Conservation (phyloP, 176 grass and related monocot species). For the Rhynchospora breviuscula region DNA sequence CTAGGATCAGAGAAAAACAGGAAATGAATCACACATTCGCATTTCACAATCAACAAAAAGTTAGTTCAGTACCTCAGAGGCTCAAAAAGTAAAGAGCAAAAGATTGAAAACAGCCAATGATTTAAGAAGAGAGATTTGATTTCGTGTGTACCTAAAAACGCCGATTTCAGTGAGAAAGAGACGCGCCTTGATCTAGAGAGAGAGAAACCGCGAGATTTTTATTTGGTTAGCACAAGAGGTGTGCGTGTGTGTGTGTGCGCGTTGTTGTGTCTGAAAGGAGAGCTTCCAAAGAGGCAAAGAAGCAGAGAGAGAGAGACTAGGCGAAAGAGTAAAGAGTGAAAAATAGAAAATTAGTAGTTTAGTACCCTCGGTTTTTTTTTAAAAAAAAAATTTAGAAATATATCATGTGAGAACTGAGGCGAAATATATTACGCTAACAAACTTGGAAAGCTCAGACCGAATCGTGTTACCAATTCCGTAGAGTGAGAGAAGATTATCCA, state of each 20-base stretch:
- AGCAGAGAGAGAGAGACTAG: conserved; percentile 27
- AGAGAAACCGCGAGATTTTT: conserved; percentile 15
- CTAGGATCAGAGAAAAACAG: conserved; percentile 17
- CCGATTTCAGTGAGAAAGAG: conserved; percentile 23
- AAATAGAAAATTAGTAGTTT: conserved; percentile 16
- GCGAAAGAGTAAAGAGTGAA: conserved; percentile 21
- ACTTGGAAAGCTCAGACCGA: not conserved
- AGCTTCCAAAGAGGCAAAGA: conserved; percentile 37
- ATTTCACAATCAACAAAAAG: not conserved
- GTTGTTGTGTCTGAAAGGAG: conserved; percentile 12
- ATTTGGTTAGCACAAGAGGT: not conserved
- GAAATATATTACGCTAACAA: conserved; percentile 1
- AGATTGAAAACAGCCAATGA: not conserved
- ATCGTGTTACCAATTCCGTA: not conserved
- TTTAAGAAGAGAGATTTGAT: conserved; percentile 10
- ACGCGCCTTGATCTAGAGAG: conserved; percentile 15
- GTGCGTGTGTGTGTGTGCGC: conserved; percentile 15
- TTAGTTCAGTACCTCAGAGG: not conserved
- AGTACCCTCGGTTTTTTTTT: not conserved
- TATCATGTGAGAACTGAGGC: not conserved
- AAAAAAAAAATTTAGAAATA: not conserved
- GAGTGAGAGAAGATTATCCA: not conserved
- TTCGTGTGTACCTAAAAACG: conserved; percentile 21
- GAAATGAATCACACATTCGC: not conserved
- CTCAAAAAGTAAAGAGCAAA: not conserved